phyloP scores from a whole-genome alignment of 1,284 basidiomycete genomes.

The Apiotrichum laibachii region DNA sequence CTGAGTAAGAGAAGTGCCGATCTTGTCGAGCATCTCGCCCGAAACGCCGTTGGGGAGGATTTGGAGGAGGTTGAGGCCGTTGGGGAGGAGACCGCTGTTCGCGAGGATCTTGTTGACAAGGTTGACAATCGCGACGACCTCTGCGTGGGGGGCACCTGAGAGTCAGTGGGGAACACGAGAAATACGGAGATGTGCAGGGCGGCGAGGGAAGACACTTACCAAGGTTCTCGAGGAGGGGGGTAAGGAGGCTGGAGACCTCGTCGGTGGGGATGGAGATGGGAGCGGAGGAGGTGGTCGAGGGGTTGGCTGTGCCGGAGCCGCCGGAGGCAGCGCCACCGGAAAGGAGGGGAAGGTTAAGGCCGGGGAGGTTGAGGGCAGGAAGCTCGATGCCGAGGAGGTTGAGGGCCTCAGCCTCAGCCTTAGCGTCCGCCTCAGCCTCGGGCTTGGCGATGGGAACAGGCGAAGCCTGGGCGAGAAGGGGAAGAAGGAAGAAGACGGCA shows the following conservation, averaged over 20 bases:
- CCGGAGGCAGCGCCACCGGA: not conserved
- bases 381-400: not conserved
- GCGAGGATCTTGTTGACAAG: conserved; percentile 1
- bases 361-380: not conserved
- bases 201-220: not conserved
- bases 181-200: not conserved
- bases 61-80: not conserved
- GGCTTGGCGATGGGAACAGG: not conserved
- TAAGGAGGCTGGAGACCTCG: not conserved
- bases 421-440: not conserved
- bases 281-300: not conserved
- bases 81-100: not conserved
- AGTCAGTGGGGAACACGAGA: not conserved
- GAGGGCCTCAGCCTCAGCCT: not conserved
- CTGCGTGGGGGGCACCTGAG: not conserved
- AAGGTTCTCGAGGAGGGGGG: conserved; percentile 2
- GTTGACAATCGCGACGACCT: not conserved
- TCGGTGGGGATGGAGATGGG: not conserved
- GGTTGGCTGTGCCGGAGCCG: not conserved
- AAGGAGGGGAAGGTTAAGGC: not conserved
- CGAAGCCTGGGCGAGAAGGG: not conserved
- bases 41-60: not conserved
- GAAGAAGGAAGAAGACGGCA: not conserved
- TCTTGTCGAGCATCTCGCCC: not conserved
- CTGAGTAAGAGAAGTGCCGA: conserved; percentile 1